Base-by-base conservation (phyloP, 768 basidiomycete species). In the Termitomyces sp. region DNA sequence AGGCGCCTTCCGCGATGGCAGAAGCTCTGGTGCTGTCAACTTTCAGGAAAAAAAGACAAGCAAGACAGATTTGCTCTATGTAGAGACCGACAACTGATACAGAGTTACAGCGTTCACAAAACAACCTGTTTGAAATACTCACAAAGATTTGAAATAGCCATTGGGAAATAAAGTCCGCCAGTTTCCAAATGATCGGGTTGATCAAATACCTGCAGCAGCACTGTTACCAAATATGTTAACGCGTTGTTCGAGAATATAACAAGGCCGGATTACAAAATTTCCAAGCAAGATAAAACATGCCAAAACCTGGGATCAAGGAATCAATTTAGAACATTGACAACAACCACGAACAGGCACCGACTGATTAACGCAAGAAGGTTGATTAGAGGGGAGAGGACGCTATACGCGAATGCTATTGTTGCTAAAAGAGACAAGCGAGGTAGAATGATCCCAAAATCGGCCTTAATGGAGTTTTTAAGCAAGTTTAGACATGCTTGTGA, bases 11-110 rank as follows among this genome's bases (percentile, higher is more conserved):
- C 9, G 26, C 36, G 24, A 52, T 52, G 10, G 51, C 51, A 26
- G 24, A 3, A 20, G 22, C 51, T 26, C 51, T 3, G 3, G 38
- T 26, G 44, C 20, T 60, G 59, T 72, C 64, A 2, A 71, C 68
- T 56, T 79, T 79, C 55, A 90, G 70, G 78, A 90, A 88, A 74
- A 89, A 87, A 10, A 89, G 74, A 18, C 82, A 85, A 6, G 79
- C 76, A 18, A 89, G 71, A 62, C 82, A 85, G 32, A 88, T 70
- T 64, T 88, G 82, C 64, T 86, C 82, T 64, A 89, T 85, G 67
- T 90, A 90, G 47, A 90, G 75, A 0, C 86, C 87, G 30, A 85
- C 82, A 63, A 88, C 72, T 85, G 28, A 64, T 18, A 47, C 4
- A 10, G 49, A 6, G 7, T 54, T 46, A 47, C 32, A 10, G 33